Base-by-base conservation (phyloP, 768 basidiomycete species). In the Hygrophorus russula region DNA sequence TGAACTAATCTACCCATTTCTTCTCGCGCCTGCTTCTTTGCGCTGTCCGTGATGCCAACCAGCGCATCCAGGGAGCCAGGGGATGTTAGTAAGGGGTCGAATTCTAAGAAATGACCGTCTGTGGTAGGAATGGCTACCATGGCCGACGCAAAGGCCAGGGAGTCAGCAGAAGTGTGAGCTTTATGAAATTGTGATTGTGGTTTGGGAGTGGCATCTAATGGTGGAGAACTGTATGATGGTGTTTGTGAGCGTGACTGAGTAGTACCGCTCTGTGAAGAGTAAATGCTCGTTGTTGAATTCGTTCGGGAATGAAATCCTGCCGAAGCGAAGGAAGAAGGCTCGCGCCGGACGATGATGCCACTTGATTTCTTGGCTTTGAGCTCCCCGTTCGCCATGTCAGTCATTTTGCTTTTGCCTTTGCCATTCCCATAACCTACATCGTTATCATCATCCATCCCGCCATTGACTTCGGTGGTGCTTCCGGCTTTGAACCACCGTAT, bases 41-140 rank as follows among this genome's bases (percentile, higher is more conserved):
- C 84, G 52, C 80, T 82, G 44, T 81, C 76, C 0, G 82, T 76
- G 46, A 90, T 83, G 4, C 84, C 85, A 42, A 85, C 80, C 6
- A 88, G 67, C 27, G 74, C 77, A 53, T 89, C 83, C 24, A 93
- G 62, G 38, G 83, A 69, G 2, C 71, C 69, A 1, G 87, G 80
- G 2, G 82, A 78, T 11, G 83, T 79, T 46, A 71, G 69, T 34
- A 93, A 64, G 7, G 90, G 89, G 51, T 94, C 83, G 53, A 94
- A 91, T 56, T 82, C 80, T 18, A 94, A 69, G n/a, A 83, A 59
- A 51, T 82, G 78, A 0, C 90, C 90, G 51, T 90, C 86, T 32
- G 71, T 76, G 0, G 80, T 88, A 4, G 84, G 78, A n/a, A 91
- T 80, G 1, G 82, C 76, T 10, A 88, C 78, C 27, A 84, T 61